phyloP scores from a whole-genome alignment of 305 asterid species.

The Ajuga reptans region DNA sequence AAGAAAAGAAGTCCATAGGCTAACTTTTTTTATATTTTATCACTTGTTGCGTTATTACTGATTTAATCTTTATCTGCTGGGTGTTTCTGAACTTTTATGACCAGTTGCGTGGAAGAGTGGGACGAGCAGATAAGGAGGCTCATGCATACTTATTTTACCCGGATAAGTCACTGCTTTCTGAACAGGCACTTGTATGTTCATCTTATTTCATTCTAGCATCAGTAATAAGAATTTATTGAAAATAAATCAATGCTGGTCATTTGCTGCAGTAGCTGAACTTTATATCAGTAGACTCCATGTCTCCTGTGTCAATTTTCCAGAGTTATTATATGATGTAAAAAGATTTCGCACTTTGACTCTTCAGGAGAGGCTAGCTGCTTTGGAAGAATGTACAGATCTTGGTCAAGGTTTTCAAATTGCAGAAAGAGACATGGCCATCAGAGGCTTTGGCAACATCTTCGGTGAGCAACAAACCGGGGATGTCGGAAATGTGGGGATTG shows the following conservation, averaged over 20 bases:
- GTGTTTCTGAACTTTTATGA: conserved; percentile 14
- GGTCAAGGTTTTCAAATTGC: conserved; percentile 99
- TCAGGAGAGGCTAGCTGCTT: conserved; percentile 93
- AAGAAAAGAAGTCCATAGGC: not conserved
- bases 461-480: conserved; percentile 99
- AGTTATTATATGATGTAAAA: conserved; percentile 2
- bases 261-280: not conserved
- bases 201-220: conserved; percentile 19
- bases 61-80: not conserved
- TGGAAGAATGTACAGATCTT: conserved; percentile 88
- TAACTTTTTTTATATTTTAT: not conserved
- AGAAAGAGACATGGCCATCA: conserved; percentile 95
- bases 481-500: conserved; percentile 97
- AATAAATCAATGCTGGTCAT: not conserved
- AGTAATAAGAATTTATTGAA: conserved; percentile 11
- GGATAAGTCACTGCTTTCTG: conserved; percentile 83
- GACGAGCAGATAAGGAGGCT: conserved; percentile 98
- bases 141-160: conserved; percentile 86
- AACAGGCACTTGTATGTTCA: conserved; percentile 74
- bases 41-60: conserved; percentile 16
- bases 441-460: conserved; percentile 96
- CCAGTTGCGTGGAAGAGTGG: conserved; percentile 97
- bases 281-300: not conserved
- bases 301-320: conserved; percentile 6
- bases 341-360: conserved; percentile 25